Evolutionary conservation across 139 green algal genomes (phyloP), one percentile per base, ranked within the genome.

Genomic region (Yamagishiella unicocca): DNA sequence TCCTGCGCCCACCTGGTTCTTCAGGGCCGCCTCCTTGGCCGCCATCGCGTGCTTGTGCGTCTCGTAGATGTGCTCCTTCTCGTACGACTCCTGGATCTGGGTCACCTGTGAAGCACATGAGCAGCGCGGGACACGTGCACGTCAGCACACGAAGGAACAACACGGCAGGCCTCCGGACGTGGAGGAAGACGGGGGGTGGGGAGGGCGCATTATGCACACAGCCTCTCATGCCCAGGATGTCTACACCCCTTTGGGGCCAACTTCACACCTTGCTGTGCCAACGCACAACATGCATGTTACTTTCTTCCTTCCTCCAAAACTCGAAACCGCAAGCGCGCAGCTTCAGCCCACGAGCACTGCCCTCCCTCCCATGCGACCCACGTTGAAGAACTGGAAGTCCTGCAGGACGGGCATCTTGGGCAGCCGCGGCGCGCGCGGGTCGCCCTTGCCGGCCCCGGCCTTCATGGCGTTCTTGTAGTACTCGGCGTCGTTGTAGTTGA

Each of bases 321-420:
- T n/a, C n/a, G n/a, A n/a, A n/a, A n/a, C n/a, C n/a, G n/a, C n/a
- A n/a, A n/a, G n/a, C n/a, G n/a, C n/a, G n/a, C n/a, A n/a, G n/a
- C n/a, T n/a, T n/a, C n/a, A n/a, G n/a, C n/a, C n/a, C n/a, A n/a
- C n/a, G n/a, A n/a, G n/a, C n/a, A n/a, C n/a, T n/a, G n/a, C n/a
- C n/a, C n/a, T n/a, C n/a, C n/a, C n/a, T n/a, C n/a, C n/a, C n/a
- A n/a, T n/a, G n/a, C n/a, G n/a, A 7, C 79, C 54, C 25, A 87
- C 91, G 90, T 99, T 93, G 94, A 96, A 99, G 94, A 99, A 99
- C 93, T 99, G 98, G 94, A 98, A 99, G 91, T 99, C 98, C 81
- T 97, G 93, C 84, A 98, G 91, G 82, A 94, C 79, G 3, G 97
- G 98, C 95, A 99, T 99, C 91, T 98, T 97, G 73, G 95, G 94